Evolutionary conservation across 768 basidiomycete genomes (phyloP), one percentile per base, ranked within the genome.

Genomic region (Leccinum sublutescens): DNA sequence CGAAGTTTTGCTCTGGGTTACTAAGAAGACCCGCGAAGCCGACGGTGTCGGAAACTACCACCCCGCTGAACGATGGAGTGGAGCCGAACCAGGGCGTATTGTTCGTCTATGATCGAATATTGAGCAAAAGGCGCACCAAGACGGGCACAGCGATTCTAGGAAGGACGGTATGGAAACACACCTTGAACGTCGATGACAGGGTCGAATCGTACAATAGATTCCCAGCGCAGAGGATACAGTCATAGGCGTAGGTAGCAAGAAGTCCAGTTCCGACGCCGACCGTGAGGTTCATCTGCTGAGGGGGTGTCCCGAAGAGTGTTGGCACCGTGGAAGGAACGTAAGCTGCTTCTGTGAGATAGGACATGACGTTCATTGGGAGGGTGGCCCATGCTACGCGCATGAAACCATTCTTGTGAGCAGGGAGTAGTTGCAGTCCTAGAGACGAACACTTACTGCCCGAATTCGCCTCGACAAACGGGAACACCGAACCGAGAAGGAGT

Each of bases 211-310:
- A 71, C 15, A 62, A 33, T 21, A 52, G 55, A 17, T 54, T 11
- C 15, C 70, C 71, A 40, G 61, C 55, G 27, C 71, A 72, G 51
- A 73, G 62, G 15, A 73, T 52, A 38, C 71, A 72, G 45, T 73
- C 64, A 2, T 62, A 55, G 5, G 48, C 50, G 48, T 67, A 71
- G 11, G 66, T 59, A 11, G 52, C 61, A 29, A 71, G 56, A 36
- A 29, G 1, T 4, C 55, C 62, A 1, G 61, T 23, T 21, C 64
- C 45, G 2, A 71, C 21, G 12, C 56, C 56, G 34, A 71, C 62
- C 9, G 71, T 71, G n/a, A 71, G 54, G 29, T 67, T 60, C 47
- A 73, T 25, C 50, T 66, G 60, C 50, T 71, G 70, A 21, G 71
- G 67, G 11, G 70, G 71, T 10, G 67, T 71, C 14, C 70, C 69